Base-by-base conservation (phyloP, 495 filamentous ascomycete genomes). In the Ramalina intermedia region DNA sequence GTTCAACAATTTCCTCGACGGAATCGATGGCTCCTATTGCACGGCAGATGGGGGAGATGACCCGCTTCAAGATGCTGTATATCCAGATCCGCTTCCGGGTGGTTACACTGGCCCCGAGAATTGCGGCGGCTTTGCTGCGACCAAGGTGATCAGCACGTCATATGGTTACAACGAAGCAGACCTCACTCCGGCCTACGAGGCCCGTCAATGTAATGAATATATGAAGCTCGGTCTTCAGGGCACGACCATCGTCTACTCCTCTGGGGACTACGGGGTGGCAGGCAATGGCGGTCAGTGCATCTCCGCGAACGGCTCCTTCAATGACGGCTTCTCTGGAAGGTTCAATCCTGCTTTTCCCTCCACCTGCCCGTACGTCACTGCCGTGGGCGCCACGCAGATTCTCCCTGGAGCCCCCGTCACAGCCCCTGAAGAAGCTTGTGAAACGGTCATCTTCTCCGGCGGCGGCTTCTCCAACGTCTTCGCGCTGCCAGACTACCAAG, bases 401-500 rank as follows among this genome's bases (percentile, higher is more conserved):
- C 61, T 64, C 0, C 36, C 54, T 8, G 61, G 60, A 3, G 68
- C 66, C 37, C 54, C 49, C 12, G 57, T 68, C 39, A 60, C 56
- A 16, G 56, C 57, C 26, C 59, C 65, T 42, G 62, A 73, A 54
- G 62, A 72, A 51, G 61, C 65, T 48, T 55, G 71, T 55, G 55
- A 67, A 47, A 52, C 60, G 26, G 55, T 73, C 48, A 70, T 75
- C 62, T 62, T 63, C 20, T 78, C 73, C 7, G 79, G 80, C 20
- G 79, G 81, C 35, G 81, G 80, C 12, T 85, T 85, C 63, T 79
- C 73, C 53, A 84, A 85, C 56, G 66, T 83, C 58, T 87, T 79
- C 62, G 57, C 65, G 18, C 60, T 69, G 9, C 79, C 82, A 0
- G 44, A 51, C 6, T 87, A 78, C 56, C 82, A 87, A 58, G 39